phyloP scores from a whole-genome alignment of 2,329 filamentous ascomycete species.

The Beauveria caledonica region DNA sequence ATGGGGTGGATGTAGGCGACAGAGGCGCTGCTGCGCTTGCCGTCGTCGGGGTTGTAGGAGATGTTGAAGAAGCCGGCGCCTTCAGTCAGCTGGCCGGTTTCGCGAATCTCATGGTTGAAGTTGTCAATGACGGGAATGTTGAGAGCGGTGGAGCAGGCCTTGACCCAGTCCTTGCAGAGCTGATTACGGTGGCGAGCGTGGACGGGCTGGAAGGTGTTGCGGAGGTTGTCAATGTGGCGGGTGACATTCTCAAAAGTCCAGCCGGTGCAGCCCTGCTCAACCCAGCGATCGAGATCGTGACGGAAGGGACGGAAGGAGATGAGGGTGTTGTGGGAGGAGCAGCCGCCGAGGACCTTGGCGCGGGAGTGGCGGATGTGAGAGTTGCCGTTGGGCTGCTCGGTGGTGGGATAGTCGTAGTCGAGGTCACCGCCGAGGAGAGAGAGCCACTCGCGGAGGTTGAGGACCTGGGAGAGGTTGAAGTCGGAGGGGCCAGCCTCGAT shows the following conservation, averaged over 20 bases:
- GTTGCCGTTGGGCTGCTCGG: constrained; percentile 86
- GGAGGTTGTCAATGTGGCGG: constrained; percentile 71
- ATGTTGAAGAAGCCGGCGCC: constrained; percentile 87
- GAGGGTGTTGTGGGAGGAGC: constrained; percentile 88
- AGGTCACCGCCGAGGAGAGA: constrained; percentile 76
- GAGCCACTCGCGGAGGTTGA: constrained; percentile 83
- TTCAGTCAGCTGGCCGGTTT: constrained; percentile 62
- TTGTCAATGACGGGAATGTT: constrained; percentile 74
- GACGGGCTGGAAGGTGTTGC: constrained; percentile 85
- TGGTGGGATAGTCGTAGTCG: constrained; percentile 86
- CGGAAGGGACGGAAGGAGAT: constrained; percentile 89
- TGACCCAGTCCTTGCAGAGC: constrained; percentile 84
- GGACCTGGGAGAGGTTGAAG: constrained; percentile 77
- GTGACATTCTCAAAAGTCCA: constrained; percentile 85
- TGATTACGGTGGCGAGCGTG: constrained; percentile 81
- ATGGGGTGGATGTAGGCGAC: constrained; percentile 93
- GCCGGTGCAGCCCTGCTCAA: constrained; percentile 69
- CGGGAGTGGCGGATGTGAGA: constrained; percentile 86
- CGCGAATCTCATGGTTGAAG: constrained; percentile 78
- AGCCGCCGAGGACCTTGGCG: constrained; percentile 85
- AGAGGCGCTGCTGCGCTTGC: constrained; percentile 73
- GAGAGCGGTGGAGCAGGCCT: constrained; percentile 69
- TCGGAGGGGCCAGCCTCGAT: constrained; percentile 88
- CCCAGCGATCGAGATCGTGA: constrained; percentile 81
- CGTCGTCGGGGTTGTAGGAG: constrained; percentile 84